A percentile compares a stretch with the other conserved stretches of the same genome.
Evolutionary conservation across 202 grass and related monocot species (phyloP).

Genomic region (Panicum hallii): DNA sequence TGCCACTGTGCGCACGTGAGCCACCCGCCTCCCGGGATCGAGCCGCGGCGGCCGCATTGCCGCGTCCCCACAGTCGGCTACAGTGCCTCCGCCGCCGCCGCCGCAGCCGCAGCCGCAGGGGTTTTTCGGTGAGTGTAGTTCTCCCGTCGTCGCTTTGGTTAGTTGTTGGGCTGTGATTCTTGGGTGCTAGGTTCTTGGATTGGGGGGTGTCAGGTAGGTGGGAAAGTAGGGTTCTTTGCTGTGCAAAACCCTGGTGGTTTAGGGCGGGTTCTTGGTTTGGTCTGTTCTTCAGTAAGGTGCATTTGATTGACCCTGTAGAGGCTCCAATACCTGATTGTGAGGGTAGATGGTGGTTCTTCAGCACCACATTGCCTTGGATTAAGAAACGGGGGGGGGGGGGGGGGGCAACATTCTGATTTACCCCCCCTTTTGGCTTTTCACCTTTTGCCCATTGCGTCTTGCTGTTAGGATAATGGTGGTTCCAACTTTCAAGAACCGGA

Average conservation of each 20-base stretch:
- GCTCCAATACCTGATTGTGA: neutral
- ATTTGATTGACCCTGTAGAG: neutral
- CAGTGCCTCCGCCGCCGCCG: neutral
- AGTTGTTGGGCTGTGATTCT: neutral
- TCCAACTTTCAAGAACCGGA: neutral
- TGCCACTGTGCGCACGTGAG: constrained; percentile 32
- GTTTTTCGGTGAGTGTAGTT: neutral
- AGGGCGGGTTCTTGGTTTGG: constrained; percentile 18
- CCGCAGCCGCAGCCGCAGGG: neutral
- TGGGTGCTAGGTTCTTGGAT: neutral
- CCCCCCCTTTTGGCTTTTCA: neutral
- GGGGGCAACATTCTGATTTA: neutral
- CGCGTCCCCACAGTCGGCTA: neutral
- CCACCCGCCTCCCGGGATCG: neutral
- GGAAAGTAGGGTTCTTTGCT: constrained; percentile 26
- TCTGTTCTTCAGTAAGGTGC: neutral
- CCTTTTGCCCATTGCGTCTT: neutral
- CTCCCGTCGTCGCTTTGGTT: neutral
- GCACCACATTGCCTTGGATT: constrained; percentile 20
- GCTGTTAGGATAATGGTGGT: neutral
- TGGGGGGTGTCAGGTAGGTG: neutral
- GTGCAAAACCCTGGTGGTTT: constrained; percentile 15
- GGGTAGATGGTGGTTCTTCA: neutral
- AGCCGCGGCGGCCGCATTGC: constrained; percentile 19
- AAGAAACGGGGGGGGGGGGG: neutral